Percentiles rank a stretch among this genome's conserved stretches.
These are phyloP conservation scores for Stromatinia cepivora DNA, from an alignment of 2,329 filamentous ascomycete species.

Conservation along the genomic window DNA sequence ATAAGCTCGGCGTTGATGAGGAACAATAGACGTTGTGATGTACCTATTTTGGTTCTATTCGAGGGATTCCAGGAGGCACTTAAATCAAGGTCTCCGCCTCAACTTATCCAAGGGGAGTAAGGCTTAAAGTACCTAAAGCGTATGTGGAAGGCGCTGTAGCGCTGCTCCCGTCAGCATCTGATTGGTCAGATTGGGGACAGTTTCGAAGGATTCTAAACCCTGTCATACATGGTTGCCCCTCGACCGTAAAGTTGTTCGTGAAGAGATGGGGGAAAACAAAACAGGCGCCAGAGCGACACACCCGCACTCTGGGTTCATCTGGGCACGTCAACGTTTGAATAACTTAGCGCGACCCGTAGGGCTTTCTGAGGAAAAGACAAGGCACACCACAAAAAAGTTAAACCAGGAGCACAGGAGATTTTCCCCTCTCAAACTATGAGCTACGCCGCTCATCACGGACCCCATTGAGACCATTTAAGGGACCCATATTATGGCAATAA, in stretches of 20 bases:
- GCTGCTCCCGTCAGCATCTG: constrained; percentile 22
- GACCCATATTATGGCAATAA: not conserved
- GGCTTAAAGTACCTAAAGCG: constrained; percentile 34
- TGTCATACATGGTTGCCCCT: constrained; percentile 20
- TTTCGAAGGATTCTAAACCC: constrained; percentile 22
- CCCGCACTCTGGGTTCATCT: constrained; percentile 42
- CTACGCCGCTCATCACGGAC: constrained; percentile 23
- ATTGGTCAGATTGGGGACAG: constrained; percentile 23
- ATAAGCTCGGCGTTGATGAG: constrained; percentile 24
- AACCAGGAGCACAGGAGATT: constrained; percentile 13
- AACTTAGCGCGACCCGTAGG: constrained; percentile 23
- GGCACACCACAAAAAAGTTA: constrained; percentile 16
- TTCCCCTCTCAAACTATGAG: constrained; percentile 20
- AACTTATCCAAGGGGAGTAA: constrained; percentile 32
- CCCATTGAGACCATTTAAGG: constrained; percentile 15
- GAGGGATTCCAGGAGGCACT: constrained; percentile 36
- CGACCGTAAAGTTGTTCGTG: constrained; percentile 14
- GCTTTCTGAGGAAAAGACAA: constrained; percentile 21
- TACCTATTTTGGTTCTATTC: constrained; percentile 38
- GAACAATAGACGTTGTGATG: constrained; percentile 33
- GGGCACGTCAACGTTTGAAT: constrained; percentile 34
- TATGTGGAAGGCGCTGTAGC: constrained; percentile 24
- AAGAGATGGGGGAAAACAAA: constrained; percentile 23
- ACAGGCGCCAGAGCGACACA: constrained; percentile 24
- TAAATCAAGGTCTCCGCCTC: constrained; percentile 36